phyloP scores from a whole-genome alignment of 306 rosid species.

The Cucumis hystrix region DNA sequence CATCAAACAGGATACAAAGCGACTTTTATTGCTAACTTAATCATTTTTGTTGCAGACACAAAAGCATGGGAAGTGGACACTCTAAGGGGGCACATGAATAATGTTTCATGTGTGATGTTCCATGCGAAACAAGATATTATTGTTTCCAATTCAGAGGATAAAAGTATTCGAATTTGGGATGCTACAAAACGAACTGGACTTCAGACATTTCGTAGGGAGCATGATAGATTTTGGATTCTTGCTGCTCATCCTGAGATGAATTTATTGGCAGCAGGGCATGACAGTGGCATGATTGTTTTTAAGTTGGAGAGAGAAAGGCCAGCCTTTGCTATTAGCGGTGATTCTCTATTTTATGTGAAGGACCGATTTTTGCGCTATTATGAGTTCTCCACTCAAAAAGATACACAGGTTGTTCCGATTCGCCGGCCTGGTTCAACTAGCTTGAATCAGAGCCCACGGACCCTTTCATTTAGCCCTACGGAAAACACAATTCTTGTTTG shows the following conservation, averaged over 20 bases:
- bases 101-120: conserved; percentile 92
- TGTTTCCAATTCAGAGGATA: conserved; percentile 92
- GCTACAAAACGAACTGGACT: conserved; percentile 86
- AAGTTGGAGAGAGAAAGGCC: conserved; percentile 94
- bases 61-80: conserved; percentile 99
- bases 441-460: conserved; percentile 80
- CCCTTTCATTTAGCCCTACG: conserved; percentile 68
- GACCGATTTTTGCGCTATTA: conserved; percentile 77
- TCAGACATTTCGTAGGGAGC: conserved; percentile 92
- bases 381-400: conserved; percentile 70
- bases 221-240: conserved; percentile 95
- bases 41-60: conserved; percentile 46
- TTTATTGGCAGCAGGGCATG: conserved; percentile 94
- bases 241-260: conserved; percentile 95
- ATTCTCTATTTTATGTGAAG: conserved; percentile 58
- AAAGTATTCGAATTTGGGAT: conserved; percentile 94
- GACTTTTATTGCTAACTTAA: not conserved
- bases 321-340: conserved; percentile 74
- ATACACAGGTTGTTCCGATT: conserved; percentile 62
- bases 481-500: conserved; percentile 82
- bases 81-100: conserved; percentile 91
- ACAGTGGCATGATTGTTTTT: conserved; percentile 91
- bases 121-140: conserved; percentile 90
- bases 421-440: conserved; percentile 70
- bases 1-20: not conserved